Evolutionary conservation across 495 filamentous ascomycete genomes (phyloP), one percentile per base, ranked within the genome.

Genomic region (Stereocaulon alpinum): DNA sequence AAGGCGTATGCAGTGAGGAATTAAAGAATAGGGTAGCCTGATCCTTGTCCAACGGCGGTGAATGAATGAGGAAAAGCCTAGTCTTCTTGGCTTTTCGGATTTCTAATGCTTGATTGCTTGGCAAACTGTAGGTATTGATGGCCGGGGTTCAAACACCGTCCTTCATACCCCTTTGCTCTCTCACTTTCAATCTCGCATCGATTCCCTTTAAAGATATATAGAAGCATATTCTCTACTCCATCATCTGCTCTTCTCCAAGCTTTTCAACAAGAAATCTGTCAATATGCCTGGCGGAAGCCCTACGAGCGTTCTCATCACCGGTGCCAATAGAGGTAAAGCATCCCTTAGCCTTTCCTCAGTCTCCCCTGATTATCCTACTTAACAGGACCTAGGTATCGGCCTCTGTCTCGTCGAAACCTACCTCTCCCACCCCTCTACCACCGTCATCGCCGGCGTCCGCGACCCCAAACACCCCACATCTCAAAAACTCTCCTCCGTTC

Each of bases 381-480:
- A 24, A 49, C 10, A 4, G 59, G 3, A 58, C 27, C 54, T 18
- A 76, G 78, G 79, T 40, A 73, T 82, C 60, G 80, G 80, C 52
- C 68, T 68, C 45, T 72, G 70, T 20, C 58, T 83, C 4, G 34
- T 70, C 22, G 56, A 67, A 32, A 41, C 61, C 18, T 75, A 75
- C 66, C 68, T 78, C 62, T 14, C 60, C 34, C 73, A 70, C 18
- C 72, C 76, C 18, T 66, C 76, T 68, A 70, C 68, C 59, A 76
- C 66, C 66, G 73, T 82, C 48, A 71, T 83, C 55, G 78, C 74
- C 29, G 73, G 67, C 49, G 66, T 74, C 42, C 76, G 79, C 57
- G 56, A 74, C 54, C 69, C 70, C 6, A 42, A 56, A 4, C 40
- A 62, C 24, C 49, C 68, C 2, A 64, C 69, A n/a, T 67, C 68